Percentiles rank a stretch among this genome's conserved stretches.
Evolutionary conservation across 2,329 filamentous ascomycete genomes (phyloP).

Genomic region (Cordyceps tenuipes): DNA sequence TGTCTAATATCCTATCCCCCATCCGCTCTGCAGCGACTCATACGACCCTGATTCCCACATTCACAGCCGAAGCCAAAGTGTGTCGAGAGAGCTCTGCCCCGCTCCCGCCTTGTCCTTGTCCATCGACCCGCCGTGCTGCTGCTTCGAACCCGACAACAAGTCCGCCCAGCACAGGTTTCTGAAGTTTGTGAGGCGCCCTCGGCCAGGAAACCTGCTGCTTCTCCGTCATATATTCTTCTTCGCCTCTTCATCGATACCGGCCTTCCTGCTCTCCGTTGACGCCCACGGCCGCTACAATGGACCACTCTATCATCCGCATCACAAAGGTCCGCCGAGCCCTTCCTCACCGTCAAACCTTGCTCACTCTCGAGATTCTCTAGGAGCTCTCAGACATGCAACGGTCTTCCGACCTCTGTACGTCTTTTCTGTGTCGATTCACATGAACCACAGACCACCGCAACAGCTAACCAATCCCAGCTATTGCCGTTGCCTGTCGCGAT

Average conservation of each 20-base stretch:
- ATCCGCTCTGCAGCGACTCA: neutral
- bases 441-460: neutral
- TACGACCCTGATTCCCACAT: neutral
- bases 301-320: conserved; percentile 83
- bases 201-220: neutral
- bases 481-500: conserved; percentile 82
- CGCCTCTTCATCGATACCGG: neutral
- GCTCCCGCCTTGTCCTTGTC: conserved; percentile 5
- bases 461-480: conserved; percentile 40
- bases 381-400: conserved; percentile 82
- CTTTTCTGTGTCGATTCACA: neutral
- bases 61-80: neutral
- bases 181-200: neutral
- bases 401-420: conserved; percentile 72
- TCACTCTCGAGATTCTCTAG: conserved; percentile 32
- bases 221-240: neutral
- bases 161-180: neutral
- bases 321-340: conserved; percentile 54
- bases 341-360: neutral
- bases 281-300: conserved; percentile 29
- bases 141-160: neutral
- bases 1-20: neutral
- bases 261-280: conserved; percentile 6
- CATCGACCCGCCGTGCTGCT: neutral
- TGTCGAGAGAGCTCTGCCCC: neutral